Evolutionary conservation across 306 rosid genomes (phyloP).

Genomic region (Casuarina cunninghamiana): DNA sequence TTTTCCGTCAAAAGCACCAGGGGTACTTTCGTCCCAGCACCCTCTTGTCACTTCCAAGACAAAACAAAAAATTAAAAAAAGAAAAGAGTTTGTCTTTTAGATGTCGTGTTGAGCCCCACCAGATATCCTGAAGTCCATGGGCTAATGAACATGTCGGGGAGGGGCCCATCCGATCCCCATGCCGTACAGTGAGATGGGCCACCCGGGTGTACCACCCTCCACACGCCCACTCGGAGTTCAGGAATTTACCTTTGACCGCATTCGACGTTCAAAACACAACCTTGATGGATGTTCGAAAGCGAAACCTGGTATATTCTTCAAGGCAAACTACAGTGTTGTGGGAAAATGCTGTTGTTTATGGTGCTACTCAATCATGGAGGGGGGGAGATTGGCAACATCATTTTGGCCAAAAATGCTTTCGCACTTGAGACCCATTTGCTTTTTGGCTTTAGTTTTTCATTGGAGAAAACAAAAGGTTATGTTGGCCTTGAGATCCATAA

Average conservation of each 20-base stretch:
- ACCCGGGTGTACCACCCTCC: not conserved
- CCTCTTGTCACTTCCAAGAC: not conserved
- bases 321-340: not conserved
- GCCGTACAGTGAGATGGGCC: constrained; percentile 38
- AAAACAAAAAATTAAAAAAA: not conserved
- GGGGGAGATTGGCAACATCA: constrained; percentile 27
- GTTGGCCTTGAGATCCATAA: constrained; percentile 47
- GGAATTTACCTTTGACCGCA: not conserved
- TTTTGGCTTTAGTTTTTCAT: constrained; percentile 42
- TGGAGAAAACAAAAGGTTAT: constrained; percentile 53
- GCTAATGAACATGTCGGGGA: constrained; percentile 27
- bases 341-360: not conserved
- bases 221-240: not conserved
- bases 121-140: constrained; percentile 34
- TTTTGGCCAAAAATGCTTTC: constrained; percentile 43
- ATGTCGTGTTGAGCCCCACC: constrained; percentile 48
- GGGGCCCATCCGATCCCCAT: constrained; percentile 40
- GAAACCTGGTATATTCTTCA: constrained; percentile 23
- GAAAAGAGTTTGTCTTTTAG: constrained; percentile 36
- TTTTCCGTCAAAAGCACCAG: not conserved
- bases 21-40: not conserved
- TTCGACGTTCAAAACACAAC: not conserved
- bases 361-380: constrained; percentile 29
- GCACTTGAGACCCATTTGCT: constrained; percentile 26
- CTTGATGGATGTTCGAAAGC: not conserved